phyloP scores from a whole-genome alignment of 306 rosid species.

The Fragaria vesca region DNA sequence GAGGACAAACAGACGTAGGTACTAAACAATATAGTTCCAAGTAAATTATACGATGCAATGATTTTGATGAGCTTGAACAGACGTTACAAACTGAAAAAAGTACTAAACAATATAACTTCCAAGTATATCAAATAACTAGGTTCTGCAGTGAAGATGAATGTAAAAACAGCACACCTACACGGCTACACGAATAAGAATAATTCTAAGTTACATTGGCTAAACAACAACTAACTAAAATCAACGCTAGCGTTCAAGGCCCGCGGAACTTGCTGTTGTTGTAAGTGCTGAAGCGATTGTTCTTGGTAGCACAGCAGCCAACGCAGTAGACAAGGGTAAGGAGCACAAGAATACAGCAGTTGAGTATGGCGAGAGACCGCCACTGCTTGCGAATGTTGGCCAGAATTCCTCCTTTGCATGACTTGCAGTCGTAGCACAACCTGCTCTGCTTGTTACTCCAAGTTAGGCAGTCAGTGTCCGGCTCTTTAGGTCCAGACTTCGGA shows the following conservation, averaged over 20 bases:
- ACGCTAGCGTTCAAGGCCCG: conserved; percentile 29
- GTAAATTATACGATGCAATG: no score
- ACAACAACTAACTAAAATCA: neutral
- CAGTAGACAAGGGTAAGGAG: conserved; percentile 50
- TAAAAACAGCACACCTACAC: neutral
- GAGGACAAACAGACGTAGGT: no score
- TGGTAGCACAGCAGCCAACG: conserved; percentile 75
- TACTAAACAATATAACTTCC: neutral
- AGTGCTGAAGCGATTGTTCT: conserved; percentile 33
- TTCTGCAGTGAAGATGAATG: neutral
- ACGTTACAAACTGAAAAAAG: neutral
- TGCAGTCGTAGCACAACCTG: conserved; percentile 67
- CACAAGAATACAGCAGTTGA: conserved; percentile 34
- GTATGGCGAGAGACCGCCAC: conserved; percentile 58
- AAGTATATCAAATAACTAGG: neutral
- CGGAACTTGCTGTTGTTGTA: conserved; percentile 17
- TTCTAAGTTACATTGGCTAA: neutral
- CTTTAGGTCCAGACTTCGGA: conserved; percentile 46
- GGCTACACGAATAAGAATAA: neutral
- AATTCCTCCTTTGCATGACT: conserved; percentile 84
- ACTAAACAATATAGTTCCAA: no score
- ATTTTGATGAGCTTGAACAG: no score
- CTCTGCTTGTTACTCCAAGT: conserved; percentile 57
- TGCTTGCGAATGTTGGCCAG: conserved; percentile 58
- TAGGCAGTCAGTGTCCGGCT: conserved; percentile 51